Evolutionary conservation across 306 rosid species (phyloP), one percentile per base, ranked within the genome.

Genomic region (Comarum palustre): DNA sequence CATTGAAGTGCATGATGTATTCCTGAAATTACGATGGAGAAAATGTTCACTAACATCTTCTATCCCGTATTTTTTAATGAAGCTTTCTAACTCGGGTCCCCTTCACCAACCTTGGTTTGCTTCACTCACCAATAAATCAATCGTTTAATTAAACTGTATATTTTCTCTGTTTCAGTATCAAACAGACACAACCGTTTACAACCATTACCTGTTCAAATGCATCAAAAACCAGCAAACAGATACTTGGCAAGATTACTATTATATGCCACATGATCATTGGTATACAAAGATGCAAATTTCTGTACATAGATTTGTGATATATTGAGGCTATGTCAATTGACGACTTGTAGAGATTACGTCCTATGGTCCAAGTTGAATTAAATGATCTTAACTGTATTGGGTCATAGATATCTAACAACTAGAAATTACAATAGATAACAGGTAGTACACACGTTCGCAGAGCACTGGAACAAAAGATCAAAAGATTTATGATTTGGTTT

Each of bases 51-150:
- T 13, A 8, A 43, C 60, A 72, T 38, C 19, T 78, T 72, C 48
- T 63, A 20, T 11, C 51, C 31, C 15, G 42, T 34, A 55, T 14
- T 24, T 16, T 39, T 25, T 22, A 25, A 38, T 10, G 52, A 19
- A 57, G 10, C 47, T 50, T 13, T 34, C 1, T 14, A 41, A 50
- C 62, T 50, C 16, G 15, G 57, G n/a, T 32, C 73, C 72, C 24
- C 39, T 17, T 25, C 48, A 50, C 32, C 9, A 63, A 63, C 47
- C 47, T 38, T 34, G 7, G 4, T 32, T 17, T 31, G 68, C 29
- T 16, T 34, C 68, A 62, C 54, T 42, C 71, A 42, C n/a, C 39
- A 42, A 66, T 24, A 8, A 43, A 67, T 16, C 55, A 67, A 67
- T 25, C 72, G 11, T 42, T 16, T 16, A 1, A 45, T 67, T 29